Conservation (phyloP, 1,284 basidiomycete genomes). For the Cryptococcus sp. region DNA sequence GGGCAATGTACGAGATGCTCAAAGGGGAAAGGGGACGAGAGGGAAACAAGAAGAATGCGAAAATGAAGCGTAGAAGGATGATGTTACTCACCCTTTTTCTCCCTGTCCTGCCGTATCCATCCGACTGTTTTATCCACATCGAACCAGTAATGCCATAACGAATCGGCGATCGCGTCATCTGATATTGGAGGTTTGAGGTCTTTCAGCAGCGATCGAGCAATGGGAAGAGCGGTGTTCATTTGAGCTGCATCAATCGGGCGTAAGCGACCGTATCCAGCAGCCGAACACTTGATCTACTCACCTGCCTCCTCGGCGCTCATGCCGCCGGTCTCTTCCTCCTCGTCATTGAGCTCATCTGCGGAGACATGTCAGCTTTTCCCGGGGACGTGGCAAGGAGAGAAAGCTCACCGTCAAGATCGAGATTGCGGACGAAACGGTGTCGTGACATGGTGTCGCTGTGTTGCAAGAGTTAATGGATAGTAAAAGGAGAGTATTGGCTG, state of each 20-base stretch:
- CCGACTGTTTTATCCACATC: constrained; percentile 75
- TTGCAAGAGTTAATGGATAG: background rate
- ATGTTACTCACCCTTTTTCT: constrained; percentile 75
- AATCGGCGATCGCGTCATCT: constrained; percentile 74
- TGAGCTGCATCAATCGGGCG: constrained; percentile 58
- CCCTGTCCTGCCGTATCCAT: constrained; percentile 62
- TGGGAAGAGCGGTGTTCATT: constrained; percentile 68
- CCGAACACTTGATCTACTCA: constrained; percentile 56
- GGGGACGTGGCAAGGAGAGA: background rate
- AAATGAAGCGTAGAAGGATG: constrained; percentile 15
- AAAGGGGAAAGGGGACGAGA: constrained; percentile 2
- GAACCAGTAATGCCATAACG: constrained; percentile 87
- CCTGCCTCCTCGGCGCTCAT: constrained; percentile 41
- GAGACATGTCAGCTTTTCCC: background rate
- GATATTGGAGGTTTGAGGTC: constrained; percentile 68
- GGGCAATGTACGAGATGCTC: constrained; percentile 2
- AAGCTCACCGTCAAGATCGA: constrained; percentile 75
- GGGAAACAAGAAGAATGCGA: constrained; percentile 3
- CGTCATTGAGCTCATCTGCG: constrained; percentile 55
- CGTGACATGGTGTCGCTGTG: constrained; percentile 61
- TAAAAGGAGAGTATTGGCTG: background rate
- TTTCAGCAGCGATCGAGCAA: constrained; percentile 69
- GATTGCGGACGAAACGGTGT: constrained; percentile 85
- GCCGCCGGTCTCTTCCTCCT: constrained; percentile 46
- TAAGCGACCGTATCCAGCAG: constrained; percentile 2